phyloP scores from a whole-genome alignment of 2,329 filamentous ascomycete species.

The Scedosporium boydii region DNA sequence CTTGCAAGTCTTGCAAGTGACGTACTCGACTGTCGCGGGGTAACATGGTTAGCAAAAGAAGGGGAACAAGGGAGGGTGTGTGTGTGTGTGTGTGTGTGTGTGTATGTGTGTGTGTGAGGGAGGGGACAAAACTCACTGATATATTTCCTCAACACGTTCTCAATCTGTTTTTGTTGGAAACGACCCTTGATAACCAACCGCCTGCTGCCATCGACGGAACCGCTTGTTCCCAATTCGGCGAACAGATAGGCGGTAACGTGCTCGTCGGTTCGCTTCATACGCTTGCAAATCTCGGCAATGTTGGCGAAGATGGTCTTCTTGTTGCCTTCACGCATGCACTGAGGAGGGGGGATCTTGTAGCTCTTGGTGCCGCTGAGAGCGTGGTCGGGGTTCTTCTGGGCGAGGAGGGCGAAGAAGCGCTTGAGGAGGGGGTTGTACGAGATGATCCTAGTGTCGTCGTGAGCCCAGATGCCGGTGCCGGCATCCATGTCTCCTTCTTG shows the following conservation, averaged over 20 bases:
- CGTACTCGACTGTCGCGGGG: slow-evolving; percentile 65
- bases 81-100: no score
- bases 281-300: slow-evolving; percentile 96
- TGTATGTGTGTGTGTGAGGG: no score
- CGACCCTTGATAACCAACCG: slow-evolving; percentile 97
- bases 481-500: slow-evolving; percentile 71
- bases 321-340: slow-evolving; percentile 99
- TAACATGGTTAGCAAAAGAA: slow-evolving; percentile 18
- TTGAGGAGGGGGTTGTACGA: slow-evolving; percentile 76
- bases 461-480: slow-evolving; percentile 84
- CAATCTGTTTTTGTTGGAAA: slow-evolving; percentile 99
- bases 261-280: slow-evolving; percentile 98
- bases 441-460: slow-evolving; percentile 69
- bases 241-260: slow-evolving; percentile 96
- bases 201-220: slow-evolving; percentile 86
- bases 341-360: slow-evolving; percentile 98
- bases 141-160: slow-evolving; percentile 92
- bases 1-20: slow-evolving; percentile 97
- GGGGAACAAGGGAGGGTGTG: background rate
- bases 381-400: slow-evolving; percentile 95
- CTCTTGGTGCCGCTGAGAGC: slow-evolving; percentile 80
- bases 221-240: slow-evolving; percentile 93
- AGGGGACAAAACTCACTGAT: slow-evolving; percentile 55
- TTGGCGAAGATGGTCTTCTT: slow-evolving; percentile 99
- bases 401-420: slow-evolving; percentile 90